A percentile compares a stretch with the other conserved stretches of the same genome.
Conservation (phyloP, 2,329 filamentous ascomycete genomes). For the Elsinoe arachidis region DNA sequence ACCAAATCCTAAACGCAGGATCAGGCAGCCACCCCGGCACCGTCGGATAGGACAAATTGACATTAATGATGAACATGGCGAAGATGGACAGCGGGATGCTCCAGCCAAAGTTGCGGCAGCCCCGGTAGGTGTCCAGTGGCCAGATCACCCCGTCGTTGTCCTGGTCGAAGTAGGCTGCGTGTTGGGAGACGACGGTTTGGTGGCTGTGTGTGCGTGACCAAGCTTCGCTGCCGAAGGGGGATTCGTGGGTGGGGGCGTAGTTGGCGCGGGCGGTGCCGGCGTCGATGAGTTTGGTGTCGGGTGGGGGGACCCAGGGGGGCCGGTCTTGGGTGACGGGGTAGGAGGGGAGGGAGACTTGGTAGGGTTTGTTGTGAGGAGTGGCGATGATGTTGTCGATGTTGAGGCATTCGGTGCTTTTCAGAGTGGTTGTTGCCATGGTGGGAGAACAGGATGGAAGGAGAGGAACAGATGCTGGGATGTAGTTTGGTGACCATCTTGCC, state of each 20-base stretch:
- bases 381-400: neutral
- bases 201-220: conserved; percentile 33
- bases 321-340: conserved; percentile 21
- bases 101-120: conserved; percentile 41
- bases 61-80: conserved; percentile 41
- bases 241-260: conserved; percentile 32
- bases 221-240: conserved; percentile 35
- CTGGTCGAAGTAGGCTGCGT: conserved; percentile 45
- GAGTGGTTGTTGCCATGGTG: too few relatives aligned
- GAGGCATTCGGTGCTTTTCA: too few relatives aligned
- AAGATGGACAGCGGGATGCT: conserved; percentile 35
- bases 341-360: conserved; percentile 18
- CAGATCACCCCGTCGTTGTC: conserved; percentile 47
- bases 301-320: conserved; percentile 20
- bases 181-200: conserved; percentile 44
- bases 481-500: too few relatives aligned
- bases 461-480: too few relatives aligned
- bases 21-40: conserved; percentile 35
- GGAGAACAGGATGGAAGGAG: too few relatives aligned
- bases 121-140: conserved; percentile 43
- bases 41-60: conserved; percentile 44
- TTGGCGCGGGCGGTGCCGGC: conserved; percentile 36
- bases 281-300: conserved; percentile 19
- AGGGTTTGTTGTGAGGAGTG: conserved; percentile 14
- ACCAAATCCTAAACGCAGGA: conserved; percentile 35